Conservation (phyloP, 805 yeast species). For the Tetrapisispora pingtungensis region DNA sequence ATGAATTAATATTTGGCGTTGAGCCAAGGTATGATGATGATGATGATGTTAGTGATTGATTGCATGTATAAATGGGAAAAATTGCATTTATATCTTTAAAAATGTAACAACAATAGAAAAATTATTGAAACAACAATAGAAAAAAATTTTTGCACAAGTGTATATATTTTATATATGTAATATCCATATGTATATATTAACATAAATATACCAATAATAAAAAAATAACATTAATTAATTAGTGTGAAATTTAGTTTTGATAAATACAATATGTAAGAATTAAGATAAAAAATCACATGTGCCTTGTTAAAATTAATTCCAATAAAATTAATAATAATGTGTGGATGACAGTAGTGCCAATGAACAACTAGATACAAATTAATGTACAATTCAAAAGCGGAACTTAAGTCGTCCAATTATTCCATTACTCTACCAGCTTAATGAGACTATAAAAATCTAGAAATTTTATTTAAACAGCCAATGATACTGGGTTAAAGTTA, state of each 20-base stretch:
- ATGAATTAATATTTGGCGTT: conserved; percentile 28
- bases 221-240: too few species aligned
- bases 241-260: too few species aligned
- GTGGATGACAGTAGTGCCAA: conserved; percentile 23
- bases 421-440: conserved; percentile 21
- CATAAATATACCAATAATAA: not conserved
- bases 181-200: not conserved
- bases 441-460: conserved; percentile 22
- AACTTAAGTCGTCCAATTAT: conserved; percentile 19
- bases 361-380: conserved; percentile 5
- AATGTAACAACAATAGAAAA: too few species aligned
- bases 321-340: conserved; percentile 6
- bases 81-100: not conserved
- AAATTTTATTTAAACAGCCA: conserved; percentile 18
- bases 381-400: conserved; percentile 11
- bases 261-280: too few species aligned
- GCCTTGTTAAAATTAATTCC: too few species aligned
- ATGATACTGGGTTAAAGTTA: conserved; percentile 19
- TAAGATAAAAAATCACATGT: too few species aligned
- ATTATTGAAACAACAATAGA: not conserved
- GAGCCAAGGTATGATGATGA: conserved; percentile 25
- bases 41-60: conserved; percentile 27
- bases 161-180: too few species aligned
- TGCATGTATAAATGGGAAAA: not conserved
- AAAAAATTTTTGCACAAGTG: not conserved